Percentiles rank a stretch among this genome's conserved stretches.
phyloP scores from a whole-genome alignment of 495 filamentous ascomycete species.

The Hypoxylon cercidicola region DNA sequence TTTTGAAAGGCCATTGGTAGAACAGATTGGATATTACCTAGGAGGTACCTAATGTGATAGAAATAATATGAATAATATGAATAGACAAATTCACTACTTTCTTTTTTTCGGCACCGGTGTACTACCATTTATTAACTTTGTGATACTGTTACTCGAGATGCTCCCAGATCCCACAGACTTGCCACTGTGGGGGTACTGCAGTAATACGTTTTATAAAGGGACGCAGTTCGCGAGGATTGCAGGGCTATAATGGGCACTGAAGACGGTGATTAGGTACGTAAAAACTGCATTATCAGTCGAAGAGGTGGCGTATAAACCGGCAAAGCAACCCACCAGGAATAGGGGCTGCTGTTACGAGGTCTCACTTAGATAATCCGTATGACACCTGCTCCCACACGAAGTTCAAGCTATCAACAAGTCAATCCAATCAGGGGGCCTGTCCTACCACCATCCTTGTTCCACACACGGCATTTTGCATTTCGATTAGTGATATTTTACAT shows the following conservation, averaged over 20 bases:
- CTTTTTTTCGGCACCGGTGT: not conserved
- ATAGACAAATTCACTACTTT: not conserved
- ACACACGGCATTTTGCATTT: not conserved
- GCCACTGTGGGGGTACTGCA: not conserved
- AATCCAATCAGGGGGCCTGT: not conserved
- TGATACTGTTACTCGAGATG: not conserved
- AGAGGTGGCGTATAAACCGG: not conserved
- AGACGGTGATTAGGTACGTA: not conserved
- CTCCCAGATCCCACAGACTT: not conserved
- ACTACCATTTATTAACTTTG: constrained; percentile 1
- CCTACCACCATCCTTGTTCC: not conserved
- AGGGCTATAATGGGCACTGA: not conserved
- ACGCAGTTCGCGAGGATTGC: not conserved
- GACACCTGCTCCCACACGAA: not conserved
- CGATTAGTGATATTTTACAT: not conserved
- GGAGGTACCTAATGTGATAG: no score
- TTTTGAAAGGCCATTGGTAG: constrained; percentile 19
- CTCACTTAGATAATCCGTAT: no score
- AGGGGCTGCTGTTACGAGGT: no score
- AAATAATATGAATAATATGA: no score
- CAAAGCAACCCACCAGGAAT: not conserved
- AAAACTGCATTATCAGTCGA: not conserved
- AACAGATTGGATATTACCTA: no score
- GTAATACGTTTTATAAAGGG: not conserved
- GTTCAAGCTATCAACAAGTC: not conserved